Conservation (phyloP, 2,329 filamentous ascomycete genomes). For the Zasmidium citrigriseum region DNA sequence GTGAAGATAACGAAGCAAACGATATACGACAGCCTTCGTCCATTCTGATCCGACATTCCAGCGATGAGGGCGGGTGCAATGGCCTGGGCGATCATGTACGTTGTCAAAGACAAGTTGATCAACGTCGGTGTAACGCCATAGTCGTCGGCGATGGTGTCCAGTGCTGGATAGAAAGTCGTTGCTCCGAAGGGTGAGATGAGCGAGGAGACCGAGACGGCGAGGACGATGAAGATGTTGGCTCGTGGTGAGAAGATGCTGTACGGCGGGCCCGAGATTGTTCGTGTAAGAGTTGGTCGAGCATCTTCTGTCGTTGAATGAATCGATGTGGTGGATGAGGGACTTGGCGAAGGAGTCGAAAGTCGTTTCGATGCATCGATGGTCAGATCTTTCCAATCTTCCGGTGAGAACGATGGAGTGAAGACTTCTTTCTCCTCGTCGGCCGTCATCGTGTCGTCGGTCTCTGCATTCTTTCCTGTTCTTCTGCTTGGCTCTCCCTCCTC, state of each 20-base stretch:
- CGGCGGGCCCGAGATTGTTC: slow-evolving; percentile 24
- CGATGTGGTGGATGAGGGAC: neutral
- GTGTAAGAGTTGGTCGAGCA: neutral
- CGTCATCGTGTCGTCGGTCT: neutral
- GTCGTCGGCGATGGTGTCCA: slow-evolving; percentile 52
- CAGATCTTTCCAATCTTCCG: neutral
- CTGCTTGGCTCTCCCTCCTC: neutral
- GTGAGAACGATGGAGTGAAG: neutral
- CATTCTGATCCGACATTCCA: slow-evolving; percentile 30
- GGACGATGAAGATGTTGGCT: slow-evolving; percentile 31
- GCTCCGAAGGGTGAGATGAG: slow-evolving; percentile 33
- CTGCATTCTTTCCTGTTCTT: neutral
- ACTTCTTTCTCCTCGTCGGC: neutral
- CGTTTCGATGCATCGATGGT: neutral
- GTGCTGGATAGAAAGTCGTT: slow-evolving; percentile 58
- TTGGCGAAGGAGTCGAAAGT: neutral
- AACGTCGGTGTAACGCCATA: slow-evolving; percentile 44
- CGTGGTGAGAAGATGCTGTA: slow-evolving; percentile 29
- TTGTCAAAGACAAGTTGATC: slow-evolving; percentile 57
- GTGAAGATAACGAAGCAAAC: slow-evolving; percentile 32
- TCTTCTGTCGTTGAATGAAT: neutral
- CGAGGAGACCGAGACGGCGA: slow-evolving; percentile 29
- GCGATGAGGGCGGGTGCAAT: slow-evolving; percentile 37
- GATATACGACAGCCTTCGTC: slow-evolving; percentile 29
- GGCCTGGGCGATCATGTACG: slow-evolving; percentile 62